Percentiles rank a stretch among this genome's conserved stretches.
These are phyloP conservation scores for Suillus alpinus DNA, from an alignment of 768 basidiomycete genomes.

Conservation along the genomic window DNA sequence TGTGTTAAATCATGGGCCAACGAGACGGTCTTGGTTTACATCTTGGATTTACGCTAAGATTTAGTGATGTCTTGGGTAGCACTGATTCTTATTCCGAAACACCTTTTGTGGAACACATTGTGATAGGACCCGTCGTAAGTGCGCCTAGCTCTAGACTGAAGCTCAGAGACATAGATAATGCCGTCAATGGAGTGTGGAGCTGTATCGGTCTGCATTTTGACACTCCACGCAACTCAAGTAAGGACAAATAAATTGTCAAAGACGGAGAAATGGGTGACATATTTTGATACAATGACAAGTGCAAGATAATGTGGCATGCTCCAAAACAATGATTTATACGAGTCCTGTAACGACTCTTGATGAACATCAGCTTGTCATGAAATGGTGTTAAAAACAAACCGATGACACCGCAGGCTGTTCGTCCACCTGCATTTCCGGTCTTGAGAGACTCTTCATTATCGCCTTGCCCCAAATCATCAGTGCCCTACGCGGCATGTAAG, in stretches of 20 bases:
- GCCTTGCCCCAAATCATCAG: slow-evolving; percentile 78
- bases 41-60: slow-evolving; percentile 60
- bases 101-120: not conserved
- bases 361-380: slow-evolving; percentile 3
- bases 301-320: not conserved
- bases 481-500: slow-evolving; percentile 42
- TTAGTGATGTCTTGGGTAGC: not conserved
- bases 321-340: slow-evolving; percentile 11
- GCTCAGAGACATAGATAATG: not conserved
- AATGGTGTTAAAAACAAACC: slow-evolving; percentile 37
- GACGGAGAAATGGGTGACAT: slow-evolving; percentile 20
- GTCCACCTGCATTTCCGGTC: slow-evolving; percentile 75
- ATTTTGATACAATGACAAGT: not conserved
- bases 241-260: not conserved
- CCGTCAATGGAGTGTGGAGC: not conserved
- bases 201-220: not conserved
- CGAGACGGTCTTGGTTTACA: slow-evolving; percentile 53
- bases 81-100: not conserved
- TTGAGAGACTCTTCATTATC: slow-evolving; percentile 65
- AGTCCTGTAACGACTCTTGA: slow-evolving; percentile 14
- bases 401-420: slow-evolving; percentile 82
- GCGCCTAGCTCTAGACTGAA: not conserved
- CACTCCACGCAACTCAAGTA: not conserved
- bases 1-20: slow-evolving; percentile 38
- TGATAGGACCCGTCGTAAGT: not conserved